phyloP scores from a whole-genome alignment of 2,329 filamentous ascomycete genomes.

The Coniochaeta sp. region DNA sequence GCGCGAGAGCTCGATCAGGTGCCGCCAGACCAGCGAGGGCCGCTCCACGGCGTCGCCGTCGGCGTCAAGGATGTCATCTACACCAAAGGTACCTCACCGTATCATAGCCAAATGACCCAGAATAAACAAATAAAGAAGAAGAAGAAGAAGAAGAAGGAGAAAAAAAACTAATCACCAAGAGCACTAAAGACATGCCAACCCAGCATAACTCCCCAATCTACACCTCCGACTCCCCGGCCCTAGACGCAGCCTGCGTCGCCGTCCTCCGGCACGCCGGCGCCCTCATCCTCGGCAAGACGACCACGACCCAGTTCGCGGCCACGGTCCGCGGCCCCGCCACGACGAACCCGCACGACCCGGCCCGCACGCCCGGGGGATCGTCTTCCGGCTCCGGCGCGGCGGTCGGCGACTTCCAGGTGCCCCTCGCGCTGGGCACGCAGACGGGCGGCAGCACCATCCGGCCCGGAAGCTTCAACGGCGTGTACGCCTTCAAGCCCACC shows the following conservation, averaged over 20 bases:
- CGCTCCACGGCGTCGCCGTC: slow-evolving; percentile 50
- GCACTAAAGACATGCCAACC: slow-evolving; percentile 44
- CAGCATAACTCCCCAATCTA: slow-evolving; percentile 49
- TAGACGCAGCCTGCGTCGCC: slow-evolving; percentile 46
- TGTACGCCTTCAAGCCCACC: slow-evolving; percentile 60
- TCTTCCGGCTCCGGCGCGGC: slow-evolving; percentile 61
- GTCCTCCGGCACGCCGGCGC: slow-evolving; percentile 48
- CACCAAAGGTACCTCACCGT: slow-evolving; percentile 49
- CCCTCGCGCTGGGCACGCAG: slow-evolving; percentile 56
- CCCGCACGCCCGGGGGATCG: slow-evolving; percentile 57
- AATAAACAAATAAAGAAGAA: no score
- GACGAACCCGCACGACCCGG: slow-evolving; percentile 45
- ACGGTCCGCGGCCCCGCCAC: slow-evolving; percentile 45
- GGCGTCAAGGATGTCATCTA: slow-evolving; percentile 54
- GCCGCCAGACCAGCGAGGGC: slow-evolving; percentile 38
- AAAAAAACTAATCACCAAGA: background rate
- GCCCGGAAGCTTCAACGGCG: slow-evolving; percentile 57
- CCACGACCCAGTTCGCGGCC: slow-evolving; percentile 58
- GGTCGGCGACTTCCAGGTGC: slow-evolving; percentile 57
- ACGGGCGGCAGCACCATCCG: slow-evolving; percentile 59
- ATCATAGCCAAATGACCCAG: no score
- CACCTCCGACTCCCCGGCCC: slow-evolving; percentile 27
- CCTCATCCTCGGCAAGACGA: slow-evolving; percentile 51
- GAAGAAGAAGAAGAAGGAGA: no score
- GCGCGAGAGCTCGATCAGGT: slow-evolving; percentile 43